These are phyloP conservation scores for Pisolithus tinctorius DNA, from an alignment of 768 basidiomycete genomes.

Conservation along the genomic window DNA sequence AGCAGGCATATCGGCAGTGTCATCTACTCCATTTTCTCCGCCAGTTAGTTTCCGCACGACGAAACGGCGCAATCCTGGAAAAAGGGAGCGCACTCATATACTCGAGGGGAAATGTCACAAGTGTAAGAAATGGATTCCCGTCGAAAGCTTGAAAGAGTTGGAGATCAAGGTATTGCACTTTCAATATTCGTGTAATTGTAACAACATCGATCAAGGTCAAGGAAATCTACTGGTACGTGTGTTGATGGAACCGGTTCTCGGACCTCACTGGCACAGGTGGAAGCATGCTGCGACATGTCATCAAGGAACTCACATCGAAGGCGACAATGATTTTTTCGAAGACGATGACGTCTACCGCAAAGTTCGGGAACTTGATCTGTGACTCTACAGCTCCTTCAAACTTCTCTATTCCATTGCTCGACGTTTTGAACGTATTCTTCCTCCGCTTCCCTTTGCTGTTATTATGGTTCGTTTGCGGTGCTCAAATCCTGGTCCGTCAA, in stretches of 20 bases:
- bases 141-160: conserved; percentile 70
- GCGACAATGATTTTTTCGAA: conserved; percentile 53
- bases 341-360: conserved; percentile 40
- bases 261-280: conserved; percentile 45
- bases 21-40: conserved; percentile 71
- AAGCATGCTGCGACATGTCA: conserved; percentile 81
- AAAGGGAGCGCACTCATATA: conserved; percentile 52
- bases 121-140: conserved; percentile 63
- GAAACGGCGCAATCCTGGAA: conserved; percentile 40
- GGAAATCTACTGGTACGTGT: conserved; percentile 66
- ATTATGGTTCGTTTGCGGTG: too few relatives aligned
- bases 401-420: background rate
- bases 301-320: conserved; percentile 45
- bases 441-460: background rate
- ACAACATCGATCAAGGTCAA: conserved; percentile 43
- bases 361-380: conserved; percentile 12
- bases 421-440: background rate
- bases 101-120: conserved; percentile 74
- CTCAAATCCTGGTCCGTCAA: too few relatives aligned
- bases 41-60: conserved; percentile 55
- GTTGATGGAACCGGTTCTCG: background rate
- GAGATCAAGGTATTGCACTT: conserved; percentile 51
- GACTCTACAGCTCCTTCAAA: background rate
- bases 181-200: background rate
- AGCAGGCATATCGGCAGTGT: conserved; percentile 63